Evolutionary conservation across 495 filamentous ascomycete genomes (phyloP).

Genomic region (Podospora pseudopauciseta): DNA sequence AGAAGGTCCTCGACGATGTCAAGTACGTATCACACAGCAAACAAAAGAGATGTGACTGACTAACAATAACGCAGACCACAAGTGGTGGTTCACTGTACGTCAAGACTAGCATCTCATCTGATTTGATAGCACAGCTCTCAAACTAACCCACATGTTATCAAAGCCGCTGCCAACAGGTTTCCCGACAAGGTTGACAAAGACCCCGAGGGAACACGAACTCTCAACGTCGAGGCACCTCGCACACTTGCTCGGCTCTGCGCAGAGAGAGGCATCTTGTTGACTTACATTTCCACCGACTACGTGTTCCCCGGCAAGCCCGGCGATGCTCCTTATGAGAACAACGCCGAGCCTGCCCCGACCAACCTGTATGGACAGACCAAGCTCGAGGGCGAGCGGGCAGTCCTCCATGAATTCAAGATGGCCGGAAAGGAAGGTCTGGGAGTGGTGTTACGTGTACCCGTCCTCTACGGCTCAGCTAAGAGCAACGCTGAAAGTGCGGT

Average conservation of each 20-base stretch:
- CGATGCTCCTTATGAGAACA: slow-evolving; percentile 78
- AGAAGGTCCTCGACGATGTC: slow-evolving; percentile 56
- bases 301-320: slow-evolving; percentile 79
- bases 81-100: slow-evolving; percentile 79
- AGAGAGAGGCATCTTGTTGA: slow-evolving; percentile 59
- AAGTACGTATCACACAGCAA: slow-evolving; percentile 46
- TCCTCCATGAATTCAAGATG: slow-evolving; percentile 55
- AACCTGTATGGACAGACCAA: slow-evolving; percentile 91
- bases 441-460: slow-evolving; percentile 78
- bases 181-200: slow-evolving; percentile 81
- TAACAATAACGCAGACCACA: slow-evolving; percentile 57
- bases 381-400: slow-evolving; percentile 74
- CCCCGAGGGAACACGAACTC: slow-evolving; percentile 65
- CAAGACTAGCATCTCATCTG: neutral
- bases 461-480: slow-evolving; percentile 72
- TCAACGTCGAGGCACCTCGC: slow-evolving; percentile 73
- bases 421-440: slow-evolving; percentile 52
- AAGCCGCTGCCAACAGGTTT: slow-evolving; percentile 79
- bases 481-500: slow-evolving; percentile 73
- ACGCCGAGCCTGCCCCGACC: slow-evolving; percentile 61
- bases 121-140: neutral
- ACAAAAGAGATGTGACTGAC: neutral
- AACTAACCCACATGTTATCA: neutral
- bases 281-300: slow-evolving; percentile 96
- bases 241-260: slow-evolving; percentile 64